Evolutionary conservation across 768 basidiomycete species (phyloP).

Genomic region (Podaxis sp.): DNA sequence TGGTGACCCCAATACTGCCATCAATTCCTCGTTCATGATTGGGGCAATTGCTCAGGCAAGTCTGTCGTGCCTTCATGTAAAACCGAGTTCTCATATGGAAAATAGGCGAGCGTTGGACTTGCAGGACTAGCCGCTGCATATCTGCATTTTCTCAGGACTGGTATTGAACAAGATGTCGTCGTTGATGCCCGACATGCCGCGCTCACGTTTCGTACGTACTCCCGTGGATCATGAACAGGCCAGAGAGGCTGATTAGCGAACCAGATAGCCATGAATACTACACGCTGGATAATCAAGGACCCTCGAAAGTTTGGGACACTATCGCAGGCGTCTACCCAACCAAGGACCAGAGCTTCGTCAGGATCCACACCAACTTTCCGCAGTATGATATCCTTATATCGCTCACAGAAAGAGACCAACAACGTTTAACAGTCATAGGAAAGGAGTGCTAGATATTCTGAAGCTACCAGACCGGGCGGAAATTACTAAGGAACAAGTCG

Average conservation of each 20-base stretch:
- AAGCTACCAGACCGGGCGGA: conserved; percentile 29
- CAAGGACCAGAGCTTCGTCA: conserved; percentile 47
- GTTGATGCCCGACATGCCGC: conserved; percentile 58
- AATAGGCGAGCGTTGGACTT: conserved; percentile 47
- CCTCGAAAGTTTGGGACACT: conserved; percentile 41
- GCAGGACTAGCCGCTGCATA: conserved; percentile 54
- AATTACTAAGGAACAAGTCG: conserved; percentile 36
- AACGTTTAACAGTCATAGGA: conserved; percentile 40
- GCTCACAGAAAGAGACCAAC: background rate
- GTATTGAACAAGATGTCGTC: conserved; percentile 43
- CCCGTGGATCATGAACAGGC: background rate
- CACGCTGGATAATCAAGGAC: conserved; percentile 38
- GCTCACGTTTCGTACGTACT: conserved; percentile 49
- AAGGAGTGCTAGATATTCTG: conserved; percentile 49
- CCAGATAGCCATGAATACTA: conserved; percentile 55
- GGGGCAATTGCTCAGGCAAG: conserved; percentile 54
- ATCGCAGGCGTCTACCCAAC: conserved; percentile 56
- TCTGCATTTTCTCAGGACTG: conserved; percentile 46
- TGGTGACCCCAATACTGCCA: conserved; percentile 39
- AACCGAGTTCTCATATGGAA: background rate
- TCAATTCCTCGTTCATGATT: conserved; percentile 55
- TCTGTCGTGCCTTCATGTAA: background rate
- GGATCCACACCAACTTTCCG: conserved; percentile 66
- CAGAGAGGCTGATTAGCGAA: background rate
- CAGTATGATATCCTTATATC: conserved; percentile 39